A percentile compares a stretch with the other conserved stretches of the same genome.
These are phyloP conservation scores for Colletotrichum karsti DNA, from an alignment of 2,329 filamentous ascomycete species.

Conservation along the genomic window DNA sequence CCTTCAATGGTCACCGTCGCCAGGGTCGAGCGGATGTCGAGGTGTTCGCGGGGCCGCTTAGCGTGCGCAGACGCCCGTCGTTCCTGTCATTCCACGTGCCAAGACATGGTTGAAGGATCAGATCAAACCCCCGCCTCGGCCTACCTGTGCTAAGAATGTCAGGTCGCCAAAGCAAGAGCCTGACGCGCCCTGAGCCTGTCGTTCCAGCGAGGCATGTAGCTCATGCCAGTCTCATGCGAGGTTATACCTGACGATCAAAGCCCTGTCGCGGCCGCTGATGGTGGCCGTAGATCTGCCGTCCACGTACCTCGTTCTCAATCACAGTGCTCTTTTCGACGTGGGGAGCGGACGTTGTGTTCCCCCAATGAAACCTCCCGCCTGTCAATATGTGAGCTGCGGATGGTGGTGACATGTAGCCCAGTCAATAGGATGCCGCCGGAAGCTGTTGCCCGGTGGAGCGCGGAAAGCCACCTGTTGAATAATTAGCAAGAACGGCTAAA, in stretches of 20 bases:
- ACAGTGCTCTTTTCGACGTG: neutral
- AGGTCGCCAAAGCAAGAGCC: neutral
- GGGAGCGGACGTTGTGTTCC: neutral
- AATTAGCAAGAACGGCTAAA: neutral
- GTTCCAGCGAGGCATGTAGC: neutral
- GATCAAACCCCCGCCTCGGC: neutral
- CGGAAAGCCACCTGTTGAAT: slow-evolving; percentile 5
- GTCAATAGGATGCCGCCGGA: slow-evolving; percentile 15
- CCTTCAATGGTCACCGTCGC: neutral
- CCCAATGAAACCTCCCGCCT: neutral
- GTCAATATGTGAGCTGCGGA: neutral
- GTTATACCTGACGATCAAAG: neutral
- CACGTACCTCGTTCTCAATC: neutral
- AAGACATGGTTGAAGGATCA: neutral
- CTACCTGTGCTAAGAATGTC: neutral
- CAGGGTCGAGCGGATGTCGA: neutral
- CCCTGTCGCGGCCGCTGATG: neutral
- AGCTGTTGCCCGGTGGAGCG: slow-evolving; percentile 4
- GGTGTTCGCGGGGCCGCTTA: slow-evolving; percentile 3
- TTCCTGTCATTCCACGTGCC: slow-evolving; percentile 1
- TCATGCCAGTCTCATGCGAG: neutral
- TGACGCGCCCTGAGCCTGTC: neutral
- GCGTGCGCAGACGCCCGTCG: neutral
- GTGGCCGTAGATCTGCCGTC: neutral
- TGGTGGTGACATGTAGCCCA: neutral